These are phyloP conservation scores for Mycosarcoma mackinlayi DNA, from an alignment of 1,284 basidiomycete species.

Conservation along the genomic window DNA sequence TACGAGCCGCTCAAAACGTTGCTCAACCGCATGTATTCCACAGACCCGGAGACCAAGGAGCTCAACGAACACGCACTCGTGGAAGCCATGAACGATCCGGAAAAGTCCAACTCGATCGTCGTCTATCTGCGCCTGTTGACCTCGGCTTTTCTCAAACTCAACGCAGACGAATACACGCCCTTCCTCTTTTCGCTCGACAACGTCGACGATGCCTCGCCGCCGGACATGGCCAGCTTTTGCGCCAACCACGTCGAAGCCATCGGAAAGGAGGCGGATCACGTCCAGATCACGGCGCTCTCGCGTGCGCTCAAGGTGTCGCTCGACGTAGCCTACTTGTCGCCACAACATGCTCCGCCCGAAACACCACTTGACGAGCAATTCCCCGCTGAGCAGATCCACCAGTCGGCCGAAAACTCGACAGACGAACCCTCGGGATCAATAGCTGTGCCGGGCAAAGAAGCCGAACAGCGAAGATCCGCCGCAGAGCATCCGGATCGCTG, in stretches of 20 bases:
- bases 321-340: conserved; percentile 60
- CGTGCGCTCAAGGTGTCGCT: conserved; percentile 51
- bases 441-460: conserved; percentile 38
- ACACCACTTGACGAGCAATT: conserved; percentile 42
- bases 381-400: conserved; percentile 17
- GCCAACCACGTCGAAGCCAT: conserved; percentile 60
- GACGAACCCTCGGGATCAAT: conserved; percentile 13
- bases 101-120: conserved; percentile 61
- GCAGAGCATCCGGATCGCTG: conserved; percentile 43
- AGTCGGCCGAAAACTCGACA: conserved; percentile 5
- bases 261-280: conserved; percentile 64
- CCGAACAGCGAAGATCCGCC: conserved; percentile 10
- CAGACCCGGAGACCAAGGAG: conserved; percentile 43
- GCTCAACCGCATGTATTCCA: conserved; percentile 45
- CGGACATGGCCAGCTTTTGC: conserved; percentile 58
- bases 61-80: conserved; percentile 48
- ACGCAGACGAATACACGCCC: conserved; percentile 57
- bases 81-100: conserved; percentile 58
- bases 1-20: conserved; percentile 55
- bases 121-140: conserved; percentile 58
- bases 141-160: conserved; percentile 57
- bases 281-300: conserved; percentile 63
- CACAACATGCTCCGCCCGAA: conserved; percentile 46
- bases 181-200: conserved; percentile 55
- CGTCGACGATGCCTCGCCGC: conserved; percentile 11